These are phyloP conservation scores for Nigrospora oryzae DNA, from an alignment of 2,329 filamentous ascomycete species.

Conservation along the genomic window DNA sequence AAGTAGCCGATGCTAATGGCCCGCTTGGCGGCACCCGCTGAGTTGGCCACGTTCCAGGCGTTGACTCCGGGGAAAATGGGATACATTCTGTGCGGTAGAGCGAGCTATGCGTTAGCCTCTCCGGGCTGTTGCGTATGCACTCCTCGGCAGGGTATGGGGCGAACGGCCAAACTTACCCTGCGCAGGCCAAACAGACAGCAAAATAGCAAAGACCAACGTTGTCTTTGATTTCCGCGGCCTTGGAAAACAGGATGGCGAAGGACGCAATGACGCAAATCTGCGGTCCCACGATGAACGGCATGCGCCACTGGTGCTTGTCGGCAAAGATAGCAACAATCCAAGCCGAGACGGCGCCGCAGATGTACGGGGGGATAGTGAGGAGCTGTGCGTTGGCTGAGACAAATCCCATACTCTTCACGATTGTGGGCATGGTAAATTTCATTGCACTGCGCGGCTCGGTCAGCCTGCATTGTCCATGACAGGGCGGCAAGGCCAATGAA, in stretches of 20 bases:
- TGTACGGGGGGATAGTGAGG: conserved; percentile 25
- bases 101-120: too few species aligned
- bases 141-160: too few species aligned
- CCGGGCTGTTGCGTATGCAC: too few species aligned
- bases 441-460: conserved; percentile 17
- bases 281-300: conserved; percentile 27
- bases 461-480: neutral
- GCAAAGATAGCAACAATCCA: conserved; percentile 23
- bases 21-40: conserved; percentile 26
- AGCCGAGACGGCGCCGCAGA: conserved; percentile 21
- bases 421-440: conserved; percentile 18
- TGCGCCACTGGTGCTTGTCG: conserved; percentile 27
- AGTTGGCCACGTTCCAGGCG: conserved; percentile 31
- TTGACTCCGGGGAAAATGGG: conserved; percentile 31
- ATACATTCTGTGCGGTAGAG: conserved; percentile 18
- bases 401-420: conserved; percentile 25
- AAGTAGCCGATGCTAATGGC: conserved; percentile 31
- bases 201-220: conserved; percentile 34
- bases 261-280: conserved; percentile 24
- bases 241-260: conserved; percentile 25
- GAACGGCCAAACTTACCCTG: conserved; percentile 13
- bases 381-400: conserved; percentile 15
- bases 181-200: conserved; percentile 30
- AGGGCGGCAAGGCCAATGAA: too few species aligned
- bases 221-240: conserved; percentile 23